Percentiles rank a stretch among this genome's conserved stretches.
Evolutionary conservation across 352 stramenopile species (phyloP).

Genomic region (Phytophthora agathidicida): DNA sequence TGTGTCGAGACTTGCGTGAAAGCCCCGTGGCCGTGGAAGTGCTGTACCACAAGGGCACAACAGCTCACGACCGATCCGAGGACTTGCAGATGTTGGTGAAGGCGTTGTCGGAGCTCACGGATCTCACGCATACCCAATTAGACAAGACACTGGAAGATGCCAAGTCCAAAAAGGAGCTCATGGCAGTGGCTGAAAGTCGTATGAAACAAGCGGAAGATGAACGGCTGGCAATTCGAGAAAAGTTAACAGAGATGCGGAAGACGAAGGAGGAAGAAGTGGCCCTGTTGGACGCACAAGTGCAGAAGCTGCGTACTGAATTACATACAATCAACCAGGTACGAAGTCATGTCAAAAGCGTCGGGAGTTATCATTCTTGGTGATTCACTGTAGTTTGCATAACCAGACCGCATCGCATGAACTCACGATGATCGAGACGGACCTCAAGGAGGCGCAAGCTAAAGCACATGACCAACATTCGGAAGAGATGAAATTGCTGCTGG

Average conservation of each 20-base stretch:
- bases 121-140: slow-evolving; percentile 74
- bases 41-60: slow-evolving; percentile 71
- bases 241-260: slow-evolving; percentile 76
- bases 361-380: neutral
- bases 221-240: slow-evolving; percentile 71
- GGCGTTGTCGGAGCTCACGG: slow-evolving; percentile 81
- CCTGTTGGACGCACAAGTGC: slow-evolving; percentile 78
- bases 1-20: slow-evolving; percentile 80
- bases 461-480: slow-evolving; percentile 78
- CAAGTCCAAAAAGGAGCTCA: slow-evolving; percentile 82
- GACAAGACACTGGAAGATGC: slow-evolving; percentile 89
- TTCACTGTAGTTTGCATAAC: neutral
- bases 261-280: slow-evolving; percentile 86
- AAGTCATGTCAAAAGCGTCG: neutral
- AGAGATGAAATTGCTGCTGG: slow-evolving; percentile 75
- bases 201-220: slow-evolving; percentile 88
- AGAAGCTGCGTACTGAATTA: slow-evolving; percentile 83
- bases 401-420: slow-evolving; percentile 75
- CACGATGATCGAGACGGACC: slow-evolving; percentile 74
- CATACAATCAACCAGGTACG: slow-evolving; percentile 72
- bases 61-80: slow-evolving; percentile 60
- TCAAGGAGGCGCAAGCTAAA: slow-evolving; percentile 77
- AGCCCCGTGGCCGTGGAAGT: slow-evolving; percentile 74
- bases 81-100: slow-evolving; percentile 80
- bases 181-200: slow-evolving; percentile 75